phyloP scores from a whole-genome alignment of 2,329 filamentous ascomycete genomes.

The Fusarium concolor region DNA sequence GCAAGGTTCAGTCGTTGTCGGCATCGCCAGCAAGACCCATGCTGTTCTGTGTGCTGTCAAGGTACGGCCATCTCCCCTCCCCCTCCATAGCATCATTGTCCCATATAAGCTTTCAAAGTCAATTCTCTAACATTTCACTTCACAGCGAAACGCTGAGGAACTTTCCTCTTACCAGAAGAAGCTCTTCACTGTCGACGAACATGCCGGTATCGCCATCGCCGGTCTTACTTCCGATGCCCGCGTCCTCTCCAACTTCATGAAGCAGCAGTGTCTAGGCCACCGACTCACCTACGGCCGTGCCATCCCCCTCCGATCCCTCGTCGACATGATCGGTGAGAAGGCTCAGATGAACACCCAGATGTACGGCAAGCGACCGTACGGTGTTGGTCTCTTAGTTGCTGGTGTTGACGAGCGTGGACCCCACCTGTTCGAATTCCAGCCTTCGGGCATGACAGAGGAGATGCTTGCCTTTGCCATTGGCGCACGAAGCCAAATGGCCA shows the following conservation, averaged over 20 bases:
- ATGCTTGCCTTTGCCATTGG: slow-evolving; percentile 97
- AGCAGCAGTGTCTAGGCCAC: slow-evolving; percentile 96
- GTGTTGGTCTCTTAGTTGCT: slow-evolving; percentile 90
- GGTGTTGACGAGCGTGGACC: slow-evolving; percentile 94
- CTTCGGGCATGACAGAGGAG: slow-evolving; percentile 94
- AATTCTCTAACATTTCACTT: slow-evolving; percentile 16
- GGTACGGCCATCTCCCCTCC: slow-evolving; percentile 63
- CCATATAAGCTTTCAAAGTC: slow-evolving; percentile 3
- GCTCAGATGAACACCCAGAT: slow-evolving; percentile 98
- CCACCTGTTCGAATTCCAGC: slow-evolving; percentile 98
- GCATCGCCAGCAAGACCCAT: slow-evolving; percentile 97
- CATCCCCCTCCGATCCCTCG: slow-evolving; percentile 89
- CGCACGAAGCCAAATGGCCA: slow-evolving; percentile 94
- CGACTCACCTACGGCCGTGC: slow-evolving; percentile 95
- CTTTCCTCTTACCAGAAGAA: slow-evolving; percentile 99
- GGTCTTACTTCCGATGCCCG: slow-evolving; percentile 97
- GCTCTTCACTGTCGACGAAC: slow-evolving; percentile 95
- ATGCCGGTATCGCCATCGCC: slow-evolving; percentile 94
- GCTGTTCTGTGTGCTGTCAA: slow-evolving; percentile 96
- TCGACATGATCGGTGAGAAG: slow-evolving; percentile 92
- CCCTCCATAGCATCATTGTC: slow-evolving; percentile 20
- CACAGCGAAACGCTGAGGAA: slow-evolving; percentile 96
- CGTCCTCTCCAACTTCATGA: slow-evolving; percentile 99
- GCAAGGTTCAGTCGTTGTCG: slow-evolving; percentile 97
- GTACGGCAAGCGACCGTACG: slow-evolving; percentile 96